Percentiles rank a stretch among this genome's conserved stretches.
Conservation (phyloP, 2,329 filamentous ascomycete species). For the Chaetomium sp. region DNA sequence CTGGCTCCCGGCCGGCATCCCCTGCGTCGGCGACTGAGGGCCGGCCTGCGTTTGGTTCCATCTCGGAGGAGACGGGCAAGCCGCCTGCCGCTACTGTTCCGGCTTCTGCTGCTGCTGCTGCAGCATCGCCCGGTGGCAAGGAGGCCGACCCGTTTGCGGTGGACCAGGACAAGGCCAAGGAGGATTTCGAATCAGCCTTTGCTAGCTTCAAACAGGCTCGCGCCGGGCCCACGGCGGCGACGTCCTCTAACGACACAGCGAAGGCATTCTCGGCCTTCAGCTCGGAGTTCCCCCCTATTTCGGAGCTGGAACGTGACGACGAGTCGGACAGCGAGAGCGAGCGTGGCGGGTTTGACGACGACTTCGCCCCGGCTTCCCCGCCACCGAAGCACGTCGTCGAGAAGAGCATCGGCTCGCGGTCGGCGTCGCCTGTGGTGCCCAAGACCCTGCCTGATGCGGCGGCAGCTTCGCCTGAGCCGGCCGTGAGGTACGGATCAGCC, state of each 20-base stretch:
- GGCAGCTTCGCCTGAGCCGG: constrained; percentile 13
- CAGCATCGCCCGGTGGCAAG: constrained; percentile 9
- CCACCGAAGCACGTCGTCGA: constrained; percentile 28
- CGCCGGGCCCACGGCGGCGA: constrained; percentile 20
- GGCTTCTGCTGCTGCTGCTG: no score
- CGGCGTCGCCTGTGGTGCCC: constrained; percentile 20
- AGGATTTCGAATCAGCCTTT: constrained; percentile 82
- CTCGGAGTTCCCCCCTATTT: constrained; percentile 87
- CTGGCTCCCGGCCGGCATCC: constrained; percentile 19
- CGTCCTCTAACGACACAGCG: constrained; percentile 25
- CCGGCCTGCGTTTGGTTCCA: constrained; percentile 17
- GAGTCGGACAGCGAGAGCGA: constrained; percentile 78
- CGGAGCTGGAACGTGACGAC: constrained; percentile 74
- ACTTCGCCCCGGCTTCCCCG: constrained; percentile 67
- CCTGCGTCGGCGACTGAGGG: constrained; percentile 12
- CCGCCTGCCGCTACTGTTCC: constrained; percentile 5
- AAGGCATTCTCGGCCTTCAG: constrained; percentile 51
- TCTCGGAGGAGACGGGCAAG: constrained; percentile 16
- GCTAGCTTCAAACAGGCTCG: constrained; percentile 59
- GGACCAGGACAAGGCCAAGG: constrained; percentile 58
- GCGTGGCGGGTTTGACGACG: constrained; percentile 83
- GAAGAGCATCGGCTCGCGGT: constrained; percentile 26
- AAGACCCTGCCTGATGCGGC: constrained; percentile 17
- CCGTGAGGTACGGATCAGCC: constrained; percentile 18
- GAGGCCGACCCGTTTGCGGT: constrained; percentile 47